These are phyloP conservation scores for Aspergillus sclerotiicarbonarius DNA, from an alignment of 495 filamentous ascomycete species.

Conservation along the genomic window DNA sequence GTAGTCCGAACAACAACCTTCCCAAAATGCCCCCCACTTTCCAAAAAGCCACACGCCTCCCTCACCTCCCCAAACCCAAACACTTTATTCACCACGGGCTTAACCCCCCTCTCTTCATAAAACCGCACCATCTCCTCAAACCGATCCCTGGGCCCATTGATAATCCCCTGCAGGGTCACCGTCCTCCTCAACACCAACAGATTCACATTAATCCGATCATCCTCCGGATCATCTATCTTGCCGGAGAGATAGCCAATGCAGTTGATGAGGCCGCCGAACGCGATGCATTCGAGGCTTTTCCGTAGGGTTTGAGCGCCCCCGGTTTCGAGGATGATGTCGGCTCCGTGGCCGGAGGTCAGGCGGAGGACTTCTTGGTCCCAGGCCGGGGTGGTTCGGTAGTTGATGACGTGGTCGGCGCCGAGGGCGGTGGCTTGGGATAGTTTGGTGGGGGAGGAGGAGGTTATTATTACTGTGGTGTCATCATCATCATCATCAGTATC, in stretches of 20 bases:
- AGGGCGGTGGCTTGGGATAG: slow-evolving; percentile 58
- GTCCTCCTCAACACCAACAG: slow-evolving; percentile 48
- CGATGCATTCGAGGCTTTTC: slow-evolving; percentile 63
- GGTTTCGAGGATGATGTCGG: slow-evolving; percentile 69
- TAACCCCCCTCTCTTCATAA: slow-evolving; percentile 59
- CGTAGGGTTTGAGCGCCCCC: slow-evolving; percentile 59
- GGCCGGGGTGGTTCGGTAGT: slow-evolving; percentile 64
- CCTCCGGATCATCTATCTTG: slow-evolving; percentile 44
- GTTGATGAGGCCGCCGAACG: slow-evolving; percentile 63
- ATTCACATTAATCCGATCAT: slow-evolving; percentile 44
- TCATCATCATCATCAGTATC: no score
- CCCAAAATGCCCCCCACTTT: slow-evolving; percentile 70
- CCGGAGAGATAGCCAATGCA: slow-evolving; percentile 68
- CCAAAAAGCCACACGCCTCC: slow-evolving; percentile 54
- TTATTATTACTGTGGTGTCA: slow-evolving; percentile 70
- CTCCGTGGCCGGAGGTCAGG: slow-evolving; percentile 57
- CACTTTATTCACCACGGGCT: slow-evolving; percentile 60
- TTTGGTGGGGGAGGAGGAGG: slow-evolving; percentile 69
- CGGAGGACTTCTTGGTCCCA: slow-evolving; percentile 69
- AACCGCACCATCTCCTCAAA: slow-evolving; percentile 62
- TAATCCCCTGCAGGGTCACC: slow-evolving; percentile 58
- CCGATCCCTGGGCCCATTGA: slow-evolving; percentile 57
- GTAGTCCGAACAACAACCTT: slow-evolving; percentile 51
- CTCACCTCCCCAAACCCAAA: slow-evolving; percentile 55
- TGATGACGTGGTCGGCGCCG: slow-evolving; percentile 57